phyloP scores from a whole-genome alignment of 73 alveolate species.

The Uronychia setigera region DNA sequence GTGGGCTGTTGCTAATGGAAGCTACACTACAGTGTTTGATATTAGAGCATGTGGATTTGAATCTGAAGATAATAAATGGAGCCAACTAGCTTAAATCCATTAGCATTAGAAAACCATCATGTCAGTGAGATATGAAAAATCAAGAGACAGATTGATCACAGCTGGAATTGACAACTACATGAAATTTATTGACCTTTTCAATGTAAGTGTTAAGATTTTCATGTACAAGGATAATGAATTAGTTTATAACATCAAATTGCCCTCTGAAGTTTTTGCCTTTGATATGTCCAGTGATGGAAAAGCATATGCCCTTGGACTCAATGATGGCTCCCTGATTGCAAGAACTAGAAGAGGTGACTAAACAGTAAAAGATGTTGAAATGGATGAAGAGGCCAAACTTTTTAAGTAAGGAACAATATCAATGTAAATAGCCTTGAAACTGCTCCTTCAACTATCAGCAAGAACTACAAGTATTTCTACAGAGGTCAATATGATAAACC shows the following conservation, averaged over 20 bases:
- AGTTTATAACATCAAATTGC: constrained; percentile 35
- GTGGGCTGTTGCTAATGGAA: constrained; percentile 48
- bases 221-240: constrained; percentile 4
- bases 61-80: not conserved
- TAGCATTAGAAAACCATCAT: constrained; percentile 35
- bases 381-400: constrained; percentile 19
- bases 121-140: constrained; percentile 17
- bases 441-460: constrained; percentile 8
- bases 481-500: constrained; percentile 49
- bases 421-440: no score
- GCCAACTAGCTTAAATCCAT: constrained; percentile 1
- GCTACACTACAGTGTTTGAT: not conserved
- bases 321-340: constrained; percentile 34
- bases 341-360: constrained; percentile 13
- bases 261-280: constrained; percentile 36
- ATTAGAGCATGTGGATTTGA: no score
- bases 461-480: constrained; percentile 52
- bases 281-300: constrained; percentile 39
- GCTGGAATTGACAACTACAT: constrained; percentile 48
- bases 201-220: not conserved
- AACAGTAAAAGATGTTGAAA: constrained; percentile 6
- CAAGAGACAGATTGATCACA: constrained; percentile 38
- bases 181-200: constrained; percentile 21
- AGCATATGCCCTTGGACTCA: constrained; percentile 33
- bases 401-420: no score